Evolutionary conservation across 192 early-diverging fungal genomes (phyloP).

Genomic region (Coemansia sp.): DNA sequence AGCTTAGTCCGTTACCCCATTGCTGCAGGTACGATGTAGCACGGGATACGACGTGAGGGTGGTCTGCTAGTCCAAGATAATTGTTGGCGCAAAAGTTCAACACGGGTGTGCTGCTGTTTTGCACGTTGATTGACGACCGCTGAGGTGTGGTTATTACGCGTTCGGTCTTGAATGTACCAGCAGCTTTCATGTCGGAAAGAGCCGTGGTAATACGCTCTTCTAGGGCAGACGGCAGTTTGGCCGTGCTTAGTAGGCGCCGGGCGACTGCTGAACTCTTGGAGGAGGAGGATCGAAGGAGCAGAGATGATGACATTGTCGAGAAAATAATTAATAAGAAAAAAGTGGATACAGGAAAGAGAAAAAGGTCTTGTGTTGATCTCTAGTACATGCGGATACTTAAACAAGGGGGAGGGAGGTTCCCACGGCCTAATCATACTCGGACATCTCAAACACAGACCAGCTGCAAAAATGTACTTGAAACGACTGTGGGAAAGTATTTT

Average conservation of each 20-base stretch:
- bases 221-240: slow-evolving; percentile 33
- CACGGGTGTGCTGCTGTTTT: slow-evolving; percentile 38
- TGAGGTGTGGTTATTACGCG: slow-evolving; percentile 64
- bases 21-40: slow-evolving; percentile 58
- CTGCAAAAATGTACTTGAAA: background rate
- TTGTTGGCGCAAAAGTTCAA: slow-evolving; percentile 76
- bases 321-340: background rate
- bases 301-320: background rate
- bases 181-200: slow-evolving; percentile 58
- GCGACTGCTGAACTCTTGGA: background rate
- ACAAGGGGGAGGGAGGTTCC: background rate
- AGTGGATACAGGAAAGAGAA: background rate
- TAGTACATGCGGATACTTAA: background rate
- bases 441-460: background rate
- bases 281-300: background rate
- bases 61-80: slow-evolving; percentile 66
- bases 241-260: slow-evolving; percentile 7
- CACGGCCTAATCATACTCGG: background rate
- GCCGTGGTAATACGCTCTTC: slow-evolving; percentile 50
- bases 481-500: background rate
- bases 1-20: slow-evolving; percentile 66
- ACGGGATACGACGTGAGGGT: slow-evolving; percentile 58
- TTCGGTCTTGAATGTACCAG: slow-evolving; percentile 70
- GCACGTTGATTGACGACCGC: slow-evolving; percentile 57
- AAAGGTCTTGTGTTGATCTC: background rate